Conservation (phyloP, 345 rosid genomes). For the Eucalyptus globulus region DNA sequence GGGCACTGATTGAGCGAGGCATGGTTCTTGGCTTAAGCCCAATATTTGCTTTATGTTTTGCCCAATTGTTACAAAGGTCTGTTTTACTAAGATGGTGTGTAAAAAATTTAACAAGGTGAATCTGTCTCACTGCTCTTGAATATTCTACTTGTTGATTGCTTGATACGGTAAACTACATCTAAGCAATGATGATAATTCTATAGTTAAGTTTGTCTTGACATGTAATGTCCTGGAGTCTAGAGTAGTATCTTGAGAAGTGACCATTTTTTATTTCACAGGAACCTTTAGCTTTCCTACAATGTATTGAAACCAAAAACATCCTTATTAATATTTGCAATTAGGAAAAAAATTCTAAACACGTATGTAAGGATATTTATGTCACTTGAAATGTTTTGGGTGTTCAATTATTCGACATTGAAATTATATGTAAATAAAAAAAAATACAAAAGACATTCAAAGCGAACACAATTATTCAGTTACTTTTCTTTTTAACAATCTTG, state of each 20-base stretch:
- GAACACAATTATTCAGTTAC: too few species aligned
- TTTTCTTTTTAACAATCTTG: too few species aligned
- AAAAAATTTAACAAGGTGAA: constrained; percentile 31
- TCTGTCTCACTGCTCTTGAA: neutral
- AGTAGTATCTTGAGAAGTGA: neutral
- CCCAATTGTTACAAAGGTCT: neutral
- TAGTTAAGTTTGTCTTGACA: too few species aligned
- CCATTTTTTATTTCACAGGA: neutral
- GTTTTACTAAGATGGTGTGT: neutral
- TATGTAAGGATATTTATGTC: neutral
- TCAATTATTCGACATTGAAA: neutral
- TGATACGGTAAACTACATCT: neutral
- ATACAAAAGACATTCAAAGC: too few species aligned
- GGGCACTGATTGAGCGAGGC: constrained; percentile 76
- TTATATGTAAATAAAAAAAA: neutral
- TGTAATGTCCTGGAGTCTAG: too few species aligned
- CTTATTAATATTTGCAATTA: neutral
- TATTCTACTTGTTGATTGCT: neutral
- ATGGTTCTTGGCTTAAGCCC: constrained; percentile 72
- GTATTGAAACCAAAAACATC: neutral
- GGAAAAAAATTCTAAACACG: neutral
- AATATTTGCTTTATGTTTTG: constrained; percentile 29
- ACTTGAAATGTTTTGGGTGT: neutral
- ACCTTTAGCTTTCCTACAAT: neutral
- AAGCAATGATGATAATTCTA: too few species aligned